A percentile compares a stretch with the other conserved stretches of the same genome.
Conservation (phyloP, 2,329 filamentous ascomycete species). For the Ophiocordyceps camponoti-saundersi region DNA sequence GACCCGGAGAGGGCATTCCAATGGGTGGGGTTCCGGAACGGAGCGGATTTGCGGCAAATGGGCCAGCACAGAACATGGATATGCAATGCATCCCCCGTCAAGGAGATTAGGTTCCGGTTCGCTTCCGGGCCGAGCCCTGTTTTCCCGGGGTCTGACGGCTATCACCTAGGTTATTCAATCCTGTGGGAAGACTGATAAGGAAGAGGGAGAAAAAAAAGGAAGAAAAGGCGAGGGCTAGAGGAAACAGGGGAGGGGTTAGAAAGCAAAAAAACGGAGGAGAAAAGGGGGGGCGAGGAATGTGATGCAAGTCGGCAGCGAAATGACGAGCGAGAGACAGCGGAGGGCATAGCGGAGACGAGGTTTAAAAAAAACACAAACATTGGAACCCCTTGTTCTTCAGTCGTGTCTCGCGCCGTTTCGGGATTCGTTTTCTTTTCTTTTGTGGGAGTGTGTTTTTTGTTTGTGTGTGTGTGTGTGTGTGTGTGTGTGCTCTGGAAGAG, state of each 20-base stretch:
- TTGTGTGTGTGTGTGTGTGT: too few relatives aligned
- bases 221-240: constrained; percentile 10
- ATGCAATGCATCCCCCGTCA: not conserved
- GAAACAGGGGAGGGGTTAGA: not conserved
- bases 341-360: not conserved
- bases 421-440: not conserved
- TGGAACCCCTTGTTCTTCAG: not conserved
- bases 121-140: constrained; percentile 1
- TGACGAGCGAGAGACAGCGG: not conserved
- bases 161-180: not conserved
- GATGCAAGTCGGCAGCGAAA: not conserved
- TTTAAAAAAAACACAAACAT: too few relatives aligned
- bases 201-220: not conserved
- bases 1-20: not conserved
- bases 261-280: not conserved
- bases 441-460: not conserved
- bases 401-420: not conserved
- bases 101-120: not conserved
- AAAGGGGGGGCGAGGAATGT: not conserved
- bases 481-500: too few relatives aligned
- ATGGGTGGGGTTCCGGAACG: too few relatives aligned
- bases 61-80: not conserved
- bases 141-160: not conserved
- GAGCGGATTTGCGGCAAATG: too few relatives aligned
- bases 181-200: not conserved